Percentiles rank a stretch among this genome's conserved stretches.
Evolutionary conservation across 345 rosid genomes (phyloP).

Genomic region (Pugionium cornutum): DNA sequence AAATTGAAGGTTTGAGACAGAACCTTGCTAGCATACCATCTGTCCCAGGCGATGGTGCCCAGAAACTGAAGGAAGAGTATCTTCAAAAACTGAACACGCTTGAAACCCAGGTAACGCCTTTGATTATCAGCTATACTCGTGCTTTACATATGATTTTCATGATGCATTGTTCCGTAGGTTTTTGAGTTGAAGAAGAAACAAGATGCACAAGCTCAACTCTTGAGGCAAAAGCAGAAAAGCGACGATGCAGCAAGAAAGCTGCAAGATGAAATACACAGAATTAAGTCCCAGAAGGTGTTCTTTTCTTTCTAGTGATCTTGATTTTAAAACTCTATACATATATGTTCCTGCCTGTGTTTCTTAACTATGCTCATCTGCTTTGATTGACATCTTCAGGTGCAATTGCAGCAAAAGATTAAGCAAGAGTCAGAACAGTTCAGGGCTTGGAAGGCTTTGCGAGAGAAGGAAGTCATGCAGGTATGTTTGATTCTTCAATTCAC

Average conservation of each 20-base stretch:
- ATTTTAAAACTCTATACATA: neutral
- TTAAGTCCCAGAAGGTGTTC: constrained; percentile 77
- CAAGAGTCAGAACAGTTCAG: constrained; percentile 92
- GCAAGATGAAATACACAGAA: constrained; percentile 91
- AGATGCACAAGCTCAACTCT: constrained; percentile 91
- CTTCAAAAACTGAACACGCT: constrained; percentile 87
- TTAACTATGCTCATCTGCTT: constrained; percentile 14
- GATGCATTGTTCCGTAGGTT: constrained; percentile 52
- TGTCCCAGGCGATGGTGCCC: constrained; percentile 74
- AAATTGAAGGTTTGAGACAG: constrained; percentile 74
- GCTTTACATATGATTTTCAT: constrained; percentile 4
- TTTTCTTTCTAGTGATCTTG: neutral
- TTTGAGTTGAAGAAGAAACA: constrained; percentile 88
- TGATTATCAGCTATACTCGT: constrained; percentile 11
- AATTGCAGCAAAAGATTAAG: constrained; percentile 86
- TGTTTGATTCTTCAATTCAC: constrained; percentile 6
- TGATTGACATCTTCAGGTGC: constrained; percentile 54
- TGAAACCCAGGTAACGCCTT: constrained; percentile 72
- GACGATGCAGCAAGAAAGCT: constrained; percentile 82
- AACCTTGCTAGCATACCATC: constrained; percentile 76
- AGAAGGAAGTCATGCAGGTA: constrained; percentile 99
- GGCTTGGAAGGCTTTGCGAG: constrained; percentile 86
- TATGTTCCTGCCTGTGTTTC: neutral
- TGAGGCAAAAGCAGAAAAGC: constrained; percentile 96
- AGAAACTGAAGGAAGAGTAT: constrained; percentile 78